Percentiles rank a stretch among this genome's conserved stretches.
Conservation (phyloP, 2,329 filamentous ascomycete species). For the Hymenoscyphus infarciens region DNA sequence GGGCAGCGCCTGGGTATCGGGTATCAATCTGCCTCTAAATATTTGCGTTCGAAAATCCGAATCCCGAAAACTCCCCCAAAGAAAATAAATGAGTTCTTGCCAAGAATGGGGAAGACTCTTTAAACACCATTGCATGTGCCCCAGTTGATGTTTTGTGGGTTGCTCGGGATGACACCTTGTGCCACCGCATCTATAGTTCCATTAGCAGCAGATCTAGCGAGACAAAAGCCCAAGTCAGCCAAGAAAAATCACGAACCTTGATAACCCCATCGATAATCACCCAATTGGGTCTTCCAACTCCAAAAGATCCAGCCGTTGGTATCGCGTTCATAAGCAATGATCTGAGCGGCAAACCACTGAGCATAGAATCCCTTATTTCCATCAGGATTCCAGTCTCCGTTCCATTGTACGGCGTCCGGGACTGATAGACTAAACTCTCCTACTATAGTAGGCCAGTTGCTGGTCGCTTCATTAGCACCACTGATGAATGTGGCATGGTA, state of each 20-base stretch:
- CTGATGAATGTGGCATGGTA: neutral
- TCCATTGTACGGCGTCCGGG: constrained; percentile 46
- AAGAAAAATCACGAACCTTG: too few relatives aligned
- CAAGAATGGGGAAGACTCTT: neutral
- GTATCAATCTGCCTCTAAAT: neutral
- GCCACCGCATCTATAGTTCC: constrained; percentile 39
- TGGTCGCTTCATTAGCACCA: neutral
- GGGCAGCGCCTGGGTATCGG: neutral
- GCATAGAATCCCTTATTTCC: constrained; percentile 48
- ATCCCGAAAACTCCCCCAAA: neutral
- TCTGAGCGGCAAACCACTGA: constrained; percentile 55
- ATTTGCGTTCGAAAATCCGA: neutral
- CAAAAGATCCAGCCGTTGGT: constrained; percentile 55
- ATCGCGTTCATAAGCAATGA: constrained; percentile 49
- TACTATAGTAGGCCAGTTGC: constrained; percentile 44
- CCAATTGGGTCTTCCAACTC: constrained; percentile 53
- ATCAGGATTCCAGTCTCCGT: constrained; percentile 41
- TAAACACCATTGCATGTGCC: constrained; percentile 17
- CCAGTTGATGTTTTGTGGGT: constrained; percentile 21
- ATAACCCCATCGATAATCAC: constrained; percentile 50
- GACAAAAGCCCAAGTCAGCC: too few relatives aligned
- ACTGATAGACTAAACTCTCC: constrained; percentile 57
- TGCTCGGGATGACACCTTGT: constrained; percentile 40
- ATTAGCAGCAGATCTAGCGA: too few relatives aligned
- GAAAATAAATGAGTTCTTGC: neutral